Conservation (phyloP, 2,329 filamentous ascomycete species). For the Dactylellina haptotyla region DNA sequence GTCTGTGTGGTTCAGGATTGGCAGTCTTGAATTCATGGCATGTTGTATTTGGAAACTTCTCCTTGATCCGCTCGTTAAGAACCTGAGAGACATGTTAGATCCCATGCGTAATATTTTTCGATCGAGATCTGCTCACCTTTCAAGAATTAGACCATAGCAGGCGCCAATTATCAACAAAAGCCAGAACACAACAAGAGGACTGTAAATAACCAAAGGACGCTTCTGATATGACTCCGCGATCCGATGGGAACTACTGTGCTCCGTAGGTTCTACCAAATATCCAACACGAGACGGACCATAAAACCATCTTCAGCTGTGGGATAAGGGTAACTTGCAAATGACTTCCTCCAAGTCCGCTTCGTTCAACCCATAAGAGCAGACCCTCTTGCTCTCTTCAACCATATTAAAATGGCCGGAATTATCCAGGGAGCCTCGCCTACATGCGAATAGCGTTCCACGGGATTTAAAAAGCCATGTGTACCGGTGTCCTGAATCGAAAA, state of each 20-base stretch:
- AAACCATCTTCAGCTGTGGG: slow-evolving; percentile 6
- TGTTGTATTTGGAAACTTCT: not conserved
- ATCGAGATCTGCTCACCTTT: slow-evolving; percentile 12
- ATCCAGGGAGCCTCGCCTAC: slow-evolving; percentile 8
- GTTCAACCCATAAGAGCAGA: slow-evolving; percentile 13
- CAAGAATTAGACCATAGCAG: slow-evolving; percentile 7
- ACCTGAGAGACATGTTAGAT: not conserved
- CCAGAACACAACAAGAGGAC: slow-evolving; percentile 3
- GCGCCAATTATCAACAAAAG: slow-evolving; percentile 21
- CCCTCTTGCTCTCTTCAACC: not conserved
- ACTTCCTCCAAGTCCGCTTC: slow-evolving; percentile 21
- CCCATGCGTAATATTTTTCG: not conserved
- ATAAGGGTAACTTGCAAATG: slow-evolving; percentile 19
- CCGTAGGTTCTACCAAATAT: slow-evolving; percentile 21
- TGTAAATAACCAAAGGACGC: not conserved
- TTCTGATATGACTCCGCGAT: not conserved
- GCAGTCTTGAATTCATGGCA: slow-evolving; percentile 10
- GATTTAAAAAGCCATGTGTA: not conserved
- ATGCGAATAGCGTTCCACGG: slow-evolving; percentile 24
- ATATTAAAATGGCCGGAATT: not conserved
- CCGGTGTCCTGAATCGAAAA: too few relatives aligned
- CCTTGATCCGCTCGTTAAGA: slow-evolving; percentile 14
- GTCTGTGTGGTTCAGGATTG: slow-evolving; percentile 26
- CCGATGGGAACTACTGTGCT: not conserved
- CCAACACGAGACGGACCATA: slow-evolving; percentile 29